phyloP scores from a whole-genome alignment of 169 alveolate species.

The Plasmodium cynomolgi region DNA sequence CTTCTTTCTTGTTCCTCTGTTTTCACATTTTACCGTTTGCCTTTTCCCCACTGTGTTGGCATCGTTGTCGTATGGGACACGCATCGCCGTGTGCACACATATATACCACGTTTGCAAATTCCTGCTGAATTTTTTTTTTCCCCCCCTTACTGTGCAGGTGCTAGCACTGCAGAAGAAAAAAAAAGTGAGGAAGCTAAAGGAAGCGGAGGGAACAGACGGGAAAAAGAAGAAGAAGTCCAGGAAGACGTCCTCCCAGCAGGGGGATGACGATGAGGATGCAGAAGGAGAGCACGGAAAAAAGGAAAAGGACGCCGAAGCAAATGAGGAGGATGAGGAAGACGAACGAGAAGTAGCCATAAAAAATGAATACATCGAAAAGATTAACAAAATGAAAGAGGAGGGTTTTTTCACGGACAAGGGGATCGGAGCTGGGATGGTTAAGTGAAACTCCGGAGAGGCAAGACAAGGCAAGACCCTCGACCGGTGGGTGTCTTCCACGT shows the following conservation, averaged over 20 bases:
- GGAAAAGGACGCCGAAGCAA: background rate
- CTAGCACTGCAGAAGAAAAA: slow-evolving; percentile 57
- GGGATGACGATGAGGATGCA: background rate
- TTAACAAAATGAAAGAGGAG: slow-evolving; percentile 65
- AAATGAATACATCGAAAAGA: slow-evolving; percentile 60
- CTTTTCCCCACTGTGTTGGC: background rate
- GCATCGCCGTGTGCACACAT: background rate
- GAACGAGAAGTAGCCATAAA: slow-evolving; percentile 55
- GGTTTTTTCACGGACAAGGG: slow-evolving; percentile 72
- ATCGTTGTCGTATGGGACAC: background rate
- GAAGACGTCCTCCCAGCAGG: background rate
- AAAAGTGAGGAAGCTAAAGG: slow-evolving; percentile 37
- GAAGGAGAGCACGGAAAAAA: slow-evolving; percentile 1
- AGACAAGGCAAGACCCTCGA: background rate
- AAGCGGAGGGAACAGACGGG: background rate
- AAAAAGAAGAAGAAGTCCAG: slow-evolving; percentile 28
- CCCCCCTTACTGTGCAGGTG: background rate
- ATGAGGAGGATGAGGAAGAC: slow-evolving; percentile 21
- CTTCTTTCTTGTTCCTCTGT: background rate
- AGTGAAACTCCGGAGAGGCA: slow-evolving; percentile 2
- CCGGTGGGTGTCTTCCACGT: background rate
- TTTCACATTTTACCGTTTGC: background rate
- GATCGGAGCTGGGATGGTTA: slow-evolving; percentile 65
- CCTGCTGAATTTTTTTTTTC: background rate
- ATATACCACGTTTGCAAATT: background rate